Conservation (phyloP, 805 yeast genomes). For the Cyberlindnera japonica region DNA sequence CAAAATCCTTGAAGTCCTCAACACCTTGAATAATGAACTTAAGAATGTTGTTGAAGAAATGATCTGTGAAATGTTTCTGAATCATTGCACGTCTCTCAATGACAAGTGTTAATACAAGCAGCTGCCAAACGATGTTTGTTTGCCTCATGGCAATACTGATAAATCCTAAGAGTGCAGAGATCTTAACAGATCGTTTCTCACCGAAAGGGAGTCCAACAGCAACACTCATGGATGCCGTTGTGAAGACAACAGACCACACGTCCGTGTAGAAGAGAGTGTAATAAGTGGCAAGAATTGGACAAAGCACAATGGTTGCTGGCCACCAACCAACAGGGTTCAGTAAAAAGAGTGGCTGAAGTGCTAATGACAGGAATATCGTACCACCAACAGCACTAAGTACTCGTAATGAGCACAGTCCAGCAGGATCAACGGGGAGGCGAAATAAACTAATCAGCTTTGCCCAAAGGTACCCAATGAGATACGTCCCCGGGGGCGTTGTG, state of each 20-base stretch:
- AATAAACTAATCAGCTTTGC: conserved; percentile 24
- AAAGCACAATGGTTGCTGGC: conserved; percentile 42
- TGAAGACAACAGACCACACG: conserved; percentile 79
- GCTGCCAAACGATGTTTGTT: conserved; percentile 87
- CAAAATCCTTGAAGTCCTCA: conserved; percentile 32
- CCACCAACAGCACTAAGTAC: conserved; percentile 68
- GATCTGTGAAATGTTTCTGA: conserved; percentile 36
- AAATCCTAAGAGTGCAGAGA: conserved; percentile 55
- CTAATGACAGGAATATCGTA: conserved; percentile 45
- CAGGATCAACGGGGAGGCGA: conserved; percentile 27
- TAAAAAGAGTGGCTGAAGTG: conserved; percentile 36
- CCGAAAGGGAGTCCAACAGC: conserved; percentile 40
- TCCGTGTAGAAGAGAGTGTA: conserved; percentile 86
- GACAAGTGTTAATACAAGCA: conserved; percentile 51
- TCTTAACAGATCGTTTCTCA: conserved; percentile 31
- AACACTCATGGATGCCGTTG: conserved; percentile 51
- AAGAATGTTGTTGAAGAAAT: conserved; percentile 36
- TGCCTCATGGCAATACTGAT: conserved; percentile 77
- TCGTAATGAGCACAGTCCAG: conserved; percentile 43
- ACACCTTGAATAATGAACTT: conserved; percentile 35
- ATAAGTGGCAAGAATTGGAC: conserved; percentile 73
- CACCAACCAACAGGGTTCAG: conserved; percentile 42
- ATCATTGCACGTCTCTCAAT: conserved; percentile 48
- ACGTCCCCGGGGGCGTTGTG: conserved; percentile 96
- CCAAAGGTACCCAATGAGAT: conserved; percentile 43